Evolutionary conservation across 176 grass and related monocot genomes (phyloP).

Genomic region (Calamus simplicifolius): DNA sequence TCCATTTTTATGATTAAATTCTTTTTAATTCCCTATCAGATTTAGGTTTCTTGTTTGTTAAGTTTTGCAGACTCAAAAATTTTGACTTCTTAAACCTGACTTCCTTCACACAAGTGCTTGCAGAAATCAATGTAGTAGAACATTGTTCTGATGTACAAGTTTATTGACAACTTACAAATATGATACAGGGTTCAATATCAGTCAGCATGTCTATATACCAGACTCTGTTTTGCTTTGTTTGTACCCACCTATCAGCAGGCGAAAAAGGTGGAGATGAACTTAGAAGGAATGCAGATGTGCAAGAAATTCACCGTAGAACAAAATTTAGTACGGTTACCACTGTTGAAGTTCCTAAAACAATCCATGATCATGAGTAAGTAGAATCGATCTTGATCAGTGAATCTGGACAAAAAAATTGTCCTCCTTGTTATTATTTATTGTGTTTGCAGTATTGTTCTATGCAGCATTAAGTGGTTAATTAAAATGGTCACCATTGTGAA

Average conservation of each 20-base stretch:
- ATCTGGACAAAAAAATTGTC: neutral
- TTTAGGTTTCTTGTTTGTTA: slow-evolving; percentile 5
- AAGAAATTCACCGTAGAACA: slow-evolving; percentile 76
- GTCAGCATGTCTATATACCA: slow-evolving; percentile 96
- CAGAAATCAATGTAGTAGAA: too few species aligned
- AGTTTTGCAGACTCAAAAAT: too few species aligned
- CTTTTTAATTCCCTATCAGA: neutral
- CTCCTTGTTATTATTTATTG: too few species aligned
- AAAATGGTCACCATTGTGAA: too few species aligned
- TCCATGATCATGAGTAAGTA: slow-evolving; percentile 80
- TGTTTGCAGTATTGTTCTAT: too few species aligned
- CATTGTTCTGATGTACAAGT: too few species aligned
- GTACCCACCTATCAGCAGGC: slow-evolving; percentile 64
- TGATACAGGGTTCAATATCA: slow-evolving; percentile 70
- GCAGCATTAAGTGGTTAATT: too few species aligned
- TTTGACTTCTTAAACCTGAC: too few species aligned
- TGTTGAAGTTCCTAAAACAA: slow-evolving; percentile 31
- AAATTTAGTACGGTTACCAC: slow-evolving; percentile 29
- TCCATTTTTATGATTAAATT: too few species aligned
- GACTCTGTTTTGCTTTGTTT: slow-evolving; percentile 93
- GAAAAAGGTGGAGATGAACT: slow-evolving; percentile 60
- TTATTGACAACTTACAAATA: neutral
- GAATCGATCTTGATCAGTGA: neutral
- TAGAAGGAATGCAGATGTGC: slow-evolving; percentile 72
- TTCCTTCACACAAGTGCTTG: too few species aligned